Percentiles rank a stretch among this genome's conserved stretches.
Evolutionary conservation across 331 rosid genomes (phyloP).

Genomic region (Arachis monticola): DNA sequence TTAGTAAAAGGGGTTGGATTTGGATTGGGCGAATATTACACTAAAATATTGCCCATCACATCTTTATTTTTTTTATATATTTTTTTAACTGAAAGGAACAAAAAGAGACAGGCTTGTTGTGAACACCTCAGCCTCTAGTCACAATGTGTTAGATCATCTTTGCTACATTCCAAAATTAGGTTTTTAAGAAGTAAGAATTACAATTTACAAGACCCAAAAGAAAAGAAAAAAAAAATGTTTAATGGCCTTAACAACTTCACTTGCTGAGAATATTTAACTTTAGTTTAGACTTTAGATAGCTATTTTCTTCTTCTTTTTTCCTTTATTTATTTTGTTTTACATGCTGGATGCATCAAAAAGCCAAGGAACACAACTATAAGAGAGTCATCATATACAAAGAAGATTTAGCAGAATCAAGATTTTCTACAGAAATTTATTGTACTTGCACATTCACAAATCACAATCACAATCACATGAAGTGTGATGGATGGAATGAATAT

Average conservation of each 20-base stretch:
- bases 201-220: no score
- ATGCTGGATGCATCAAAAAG: neutral
- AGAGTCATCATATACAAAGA: neutral
- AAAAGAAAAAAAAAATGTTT: neutral
- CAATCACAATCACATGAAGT: neutral
- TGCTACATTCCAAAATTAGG: conserved; percentile 29
- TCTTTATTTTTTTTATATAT: neutral
- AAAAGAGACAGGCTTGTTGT: neutral
- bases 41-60: conserved; percentile 12
- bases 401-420: neutral
- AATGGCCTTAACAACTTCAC: neutral
- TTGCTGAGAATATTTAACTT: neutral
- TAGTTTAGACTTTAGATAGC: no score
- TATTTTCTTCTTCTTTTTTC: no score
- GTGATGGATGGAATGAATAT: neutral
- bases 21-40: conserved; percentile 3
- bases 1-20: conserved; percentile 2
- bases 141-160: neutral
- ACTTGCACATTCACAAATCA: neutral
- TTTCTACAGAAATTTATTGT: neutral
- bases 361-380: neutral
- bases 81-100: neutral
- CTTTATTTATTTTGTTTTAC: neutral
- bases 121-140: neutral
- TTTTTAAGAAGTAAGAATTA: neutral